Percentiles rank a stretch among this genome's conserved stretches.
phyloP scores from a whole-genome alignment of 495 filamentous ascomycete species.

The Eremomyces bilateralis region DNA sequence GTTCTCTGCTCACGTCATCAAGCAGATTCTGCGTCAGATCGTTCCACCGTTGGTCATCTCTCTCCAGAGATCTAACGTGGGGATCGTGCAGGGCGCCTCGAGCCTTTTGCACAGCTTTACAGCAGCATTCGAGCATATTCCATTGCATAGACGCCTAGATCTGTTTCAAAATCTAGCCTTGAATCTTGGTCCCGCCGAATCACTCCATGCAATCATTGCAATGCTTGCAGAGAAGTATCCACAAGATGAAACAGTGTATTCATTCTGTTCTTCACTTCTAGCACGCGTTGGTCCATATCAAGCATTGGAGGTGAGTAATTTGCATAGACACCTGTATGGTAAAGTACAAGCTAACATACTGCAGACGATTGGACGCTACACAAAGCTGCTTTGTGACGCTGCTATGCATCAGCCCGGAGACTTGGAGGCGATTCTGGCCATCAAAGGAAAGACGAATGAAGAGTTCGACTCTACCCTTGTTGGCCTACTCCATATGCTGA shows the following conservation, averaged over 20 bases:
- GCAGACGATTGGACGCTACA: no score
- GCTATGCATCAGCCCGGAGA: no score
- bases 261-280: conserved; percentile 33
- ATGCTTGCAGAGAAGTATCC: conserved; percentile 55
- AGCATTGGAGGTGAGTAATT: no score
- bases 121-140: conserved; percentile 86
- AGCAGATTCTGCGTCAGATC: conserved; percentile 69
- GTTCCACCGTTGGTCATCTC: conserved; percentile 80
- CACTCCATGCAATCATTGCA: conserved; percentile 46
- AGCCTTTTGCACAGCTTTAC: conserved; percentile 81
- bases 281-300: conserved; percentile 24
- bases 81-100: conserved; percentile 54
- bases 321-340: no score
- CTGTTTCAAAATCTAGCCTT: conserved; percentile 63
- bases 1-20: conserved; percentile 84
- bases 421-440: conserved; percentile 41
- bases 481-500: conserved; percentile 38
- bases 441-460: conserved; percentile 36
- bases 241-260: conserved; percentile 23
- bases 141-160: conserved; percentile 54
- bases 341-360: conserved; percentile 5
- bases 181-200: conserved; percentile 65
- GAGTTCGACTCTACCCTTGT: conserved; percentile 36
- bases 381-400: no score
- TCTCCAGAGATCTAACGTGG: conserved; percentile 52